Conservation (phyloP, 1,284 basidiomycete genomes). For the Stygiomarasmius scandens region DNA sequence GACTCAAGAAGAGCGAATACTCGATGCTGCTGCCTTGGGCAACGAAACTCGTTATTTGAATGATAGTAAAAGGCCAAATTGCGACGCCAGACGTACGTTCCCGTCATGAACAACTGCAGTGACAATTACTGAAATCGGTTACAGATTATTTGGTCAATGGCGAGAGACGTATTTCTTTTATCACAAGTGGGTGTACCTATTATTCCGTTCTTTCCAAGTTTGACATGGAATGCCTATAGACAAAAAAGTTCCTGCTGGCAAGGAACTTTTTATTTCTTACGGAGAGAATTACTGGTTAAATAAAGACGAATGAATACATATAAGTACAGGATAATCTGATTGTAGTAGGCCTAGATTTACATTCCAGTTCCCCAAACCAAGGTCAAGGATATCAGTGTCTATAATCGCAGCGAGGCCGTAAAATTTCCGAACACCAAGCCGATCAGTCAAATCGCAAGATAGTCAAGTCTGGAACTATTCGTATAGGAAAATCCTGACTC, state of each 20-base stretch:
- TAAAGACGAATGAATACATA: background rate
- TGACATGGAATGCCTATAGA: constrained; percentile 24
- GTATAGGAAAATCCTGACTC: no score
- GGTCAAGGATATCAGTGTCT: no score
- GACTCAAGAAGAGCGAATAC: background rate
- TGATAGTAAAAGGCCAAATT: constrained; percentile 44
- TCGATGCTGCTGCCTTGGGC: constrained; percentile 41
- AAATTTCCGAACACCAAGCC: no score
- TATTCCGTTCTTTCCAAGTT: background rate
- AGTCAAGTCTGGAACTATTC: no score
- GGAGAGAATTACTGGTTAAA: constrained; percentile 38
- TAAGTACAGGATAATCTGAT: no score
- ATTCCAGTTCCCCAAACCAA: no score
- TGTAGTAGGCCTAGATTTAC: no score
- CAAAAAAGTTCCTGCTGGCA: constrained; percentile 32
- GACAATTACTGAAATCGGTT: background rate
- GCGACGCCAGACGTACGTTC: constrained; percentile 40
- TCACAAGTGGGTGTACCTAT: constrained; percentile 39
- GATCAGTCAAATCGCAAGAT: no score
- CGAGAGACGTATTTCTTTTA: constrained; percentile 52
- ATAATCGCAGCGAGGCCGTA: no score
- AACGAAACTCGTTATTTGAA: constrained; percentile 63
- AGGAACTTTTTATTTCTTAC: constrained; percentile 52
- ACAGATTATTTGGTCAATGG: constrained; percentile 45
- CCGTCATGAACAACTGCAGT: background rate